Evolutionary conservation across 345 rosid species (phyloP).

Genomic region (Sonneratia alba): DNA sequence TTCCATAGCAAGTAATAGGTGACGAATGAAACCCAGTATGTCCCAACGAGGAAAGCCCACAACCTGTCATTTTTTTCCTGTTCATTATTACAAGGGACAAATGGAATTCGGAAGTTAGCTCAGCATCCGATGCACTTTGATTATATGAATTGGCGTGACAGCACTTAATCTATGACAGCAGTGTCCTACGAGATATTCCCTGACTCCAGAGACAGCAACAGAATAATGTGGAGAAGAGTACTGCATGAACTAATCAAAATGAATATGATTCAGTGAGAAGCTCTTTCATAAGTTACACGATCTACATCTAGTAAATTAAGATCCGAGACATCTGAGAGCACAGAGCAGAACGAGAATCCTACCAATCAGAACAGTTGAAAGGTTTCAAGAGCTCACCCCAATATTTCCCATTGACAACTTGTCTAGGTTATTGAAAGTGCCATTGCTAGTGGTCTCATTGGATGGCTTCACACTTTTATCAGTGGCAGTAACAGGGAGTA

Average conservation of each 20-base stretch:
- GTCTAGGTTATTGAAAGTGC: constrained; percentile 58
- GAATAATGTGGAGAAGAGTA: background rate
- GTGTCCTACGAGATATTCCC: too few relatives aligned
- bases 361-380: background rate
- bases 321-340: background rate
- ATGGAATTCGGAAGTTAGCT: background rate
- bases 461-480: constrained; percentile 18
- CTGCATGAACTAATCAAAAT: too few relatives aligned
- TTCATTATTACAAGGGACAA: background rate
- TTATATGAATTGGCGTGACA: too few relatives aligned
- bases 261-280: too few relatives aligned
- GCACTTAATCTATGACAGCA: too few relatives aligned
- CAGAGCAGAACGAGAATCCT: background rate
- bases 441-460: constrained; percentile 29
- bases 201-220: too few relatives aligned
- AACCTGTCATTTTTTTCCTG: constrained; percentile 51
- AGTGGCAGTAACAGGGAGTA: constrained; percentile 71
- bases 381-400: constrained; percentile 28
- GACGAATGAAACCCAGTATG: constrained; percentile 76
- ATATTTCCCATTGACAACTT: constrained; percentile 69
- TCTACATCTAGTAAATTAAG: background rate
- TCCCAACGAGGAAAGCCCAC: constrained; percentile 59
- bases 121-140: background rate
- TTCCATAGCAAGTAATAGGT: constrained; percentile 69
- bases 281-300: background rate